Evolutionary conservation across 2,329 filamentous ascomycete genomes (phyloP), one percentile per base, ranked within the genome.

Genomic region (Cladophialophora immunda): DNA sequence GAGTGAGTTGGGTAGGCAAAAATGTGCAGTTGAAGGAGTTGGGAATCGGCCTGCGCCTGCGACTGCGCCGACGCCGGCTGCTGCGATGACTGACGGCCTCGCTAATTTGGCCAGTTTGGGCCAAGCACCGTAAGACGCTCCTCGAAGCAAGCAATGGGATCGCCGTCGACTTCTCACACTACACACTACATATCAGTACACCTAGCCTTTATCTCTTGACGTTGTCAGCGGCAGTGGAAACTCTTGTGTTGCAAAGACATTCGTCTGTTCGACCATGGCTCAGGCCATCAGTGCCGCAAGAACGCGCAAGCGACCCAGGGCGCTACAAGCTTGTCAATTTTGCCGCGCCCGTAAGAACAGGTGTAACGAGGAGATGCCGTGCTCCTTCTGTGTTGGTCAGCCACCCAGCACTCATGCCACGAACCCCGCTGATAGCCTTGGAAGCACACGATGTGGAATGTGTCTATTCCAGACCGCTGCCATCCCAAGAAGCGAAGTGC

Each of bases 301-400:
- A 34, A 22, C 55, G 13, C 34, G 70, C 27, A 78, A 78, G 66
- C 72, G 76, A 58, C 79, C 78, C 29, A 79, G 81, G 15, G 80
- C 81, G 19, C 78, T 80, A 5, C 78, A 79, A 65, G 82, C 82
- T 1, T 84, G 82, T 71, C 81, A 83, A 66, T 74, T 79, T 29
- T 84, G 82, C 72, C 75, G 82, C 64, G 67, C 76, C 57, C 83
- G 83, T 74, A 83, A 84, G 74, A 82, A 84, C 72, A 81, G 81
- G 69, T 83, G 82, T 71, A 80, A 84, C 67, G 82, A 83, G 69
- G 71, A 73, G 34, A 78, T 78, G 64, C 81, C 80, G 22, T 82
- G 81, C 70, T 45, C 38, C 17, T 45, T 19, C 19, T 45, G 38
- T 73, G 75, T 8, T 78, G 81, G 64, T 30, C 59, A 76, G 17